Percentiles rank a stretch among this genome's conserved stretches.
Conservation (phyloP, 2,329 filamentous ascomycete genomes). For the Xylariaceae sp. region DNA sequence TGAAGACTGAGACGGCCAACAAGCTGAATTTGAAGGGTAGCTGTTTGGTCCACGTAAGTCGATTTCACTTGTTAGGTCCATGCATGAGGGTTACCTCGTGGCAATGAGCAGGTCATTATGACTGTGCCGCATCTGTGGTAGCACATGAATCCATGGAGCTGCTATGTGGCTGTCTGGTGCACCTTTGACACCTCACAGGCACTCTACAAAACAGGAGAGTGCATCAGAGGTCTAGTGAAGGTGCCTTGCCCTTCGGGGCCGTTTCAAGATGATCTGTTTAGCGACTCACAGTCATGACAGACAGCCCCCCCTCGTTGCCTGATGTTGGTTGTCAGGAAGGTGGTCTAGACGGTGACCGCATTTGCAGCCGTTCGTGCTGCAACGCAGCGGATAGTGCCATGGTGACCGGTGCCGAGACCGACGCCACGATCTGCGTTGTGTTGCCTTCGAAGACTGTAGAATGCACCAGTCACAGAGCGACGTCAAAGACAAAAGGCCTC, state of each 20-base stretch:
- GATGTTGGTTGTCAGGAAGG: not conserved
- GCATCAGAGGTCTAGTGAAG: slow-evolving; percentile 4
- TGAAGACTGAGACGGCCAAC: not conserved
- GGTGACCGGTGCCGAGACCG: not conserved
- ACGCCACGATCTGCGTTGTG: slow-evolving; percentile 10
- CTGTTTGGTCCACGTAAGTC: slow-evolving; percentile 1
- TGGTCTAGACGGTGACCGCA: slow-evolving; percentile 3
- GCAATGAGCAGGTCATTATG: not conserved
- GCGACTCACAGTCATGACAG: slow-evolving; percentile 1
- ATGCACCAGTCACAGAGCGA: not conserved
- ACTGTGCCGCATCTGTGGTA: slow-evolving; percentile 11
- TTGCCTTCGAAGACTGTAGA: not conserved
- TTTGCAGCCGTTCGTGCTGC: no score
- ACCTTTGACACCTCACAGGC: slow-evolving; percentile 3
- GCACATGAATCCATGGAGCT: slow-evolving; percentile 8
- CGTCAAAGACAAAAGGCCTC: no score
- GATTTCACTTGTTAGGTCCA: not conserved
- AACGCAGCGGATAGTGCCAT: not conserved
- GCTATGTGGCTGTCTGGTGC: slow-evolving; percentile 7
- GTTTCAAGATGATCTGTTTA: slow-evolving; percentile 23
- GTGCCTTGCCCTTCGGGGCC: slow-evolving; percentile 4
- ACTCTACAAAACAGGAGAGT: slow-evolving; percentile 7
- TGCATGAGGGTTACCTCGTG: slow-evolving; percentile 8
- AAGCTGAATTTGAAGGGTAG: not conserved
- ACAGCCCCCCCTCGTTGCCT: not conserved